Base-by-base conservation (phyloP, 306 rosid genomes). In the Pterocarpus santalinus region DNA sequence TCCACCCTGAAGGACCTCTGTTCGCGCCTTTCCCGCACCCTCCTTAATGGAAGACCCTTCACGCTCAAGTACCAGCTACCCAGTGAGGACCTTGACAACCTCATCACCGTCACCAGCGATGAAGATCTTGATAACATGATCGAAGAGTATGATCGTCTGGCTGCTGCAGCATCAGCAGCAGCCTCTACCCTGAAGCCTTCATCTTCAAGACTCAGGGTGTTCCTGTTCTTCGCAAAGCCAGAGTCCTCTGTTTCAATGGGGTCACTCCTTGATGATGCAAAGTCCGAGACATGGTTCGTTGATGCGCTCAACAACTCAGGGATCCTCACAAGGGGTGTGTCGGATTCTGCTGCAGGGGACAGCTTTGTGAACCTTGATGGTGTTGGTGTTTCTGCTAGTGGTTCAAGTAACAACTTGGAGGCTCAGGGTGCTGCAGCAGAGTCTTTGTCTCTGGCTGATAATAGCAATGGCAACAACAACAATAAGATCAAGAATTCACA, bases 71-170 rank as follows among this genome's bases (percentile, higher is more conserved):
- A 96, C 84, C 99, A 92, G 71, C 92, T 93, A 8, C 98, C 99
- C 7, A 78, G 51, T 64, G 99, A 93, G 68, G 98, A 93, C 14
- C 92, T 96, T 11, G 97, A 96, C 78, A 92, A 87, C 11, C 86
- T 96, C 32, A 92, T 96, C 68, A 85, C 97, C 0, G 90, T 96
- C 47, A 71, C 94, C 35, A 85, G 94, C 22, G 94, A 92, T 35
- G 99, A 96, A 72, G 99, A 96, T 57, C 94, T 96, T 5, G 98
- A 93, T 2, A 96, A 96, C 80, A 92, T 96, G 99, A 84, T 93
- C 60, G 98, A 96, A 15, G 99, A 96, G 73, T 94, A 92, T 22
- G 97, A 93, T 46, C 93, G 97, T 7, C 60, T 87, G 8, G 32
- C 88, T 7, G 64, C 87, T 2, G 62, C 72, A 12, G 7, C 47